These are phyloP conservation scores for Starmera dryadoides DNA, from an alignment of 805 yeast species.

Conservation along the genomic window DNA sequence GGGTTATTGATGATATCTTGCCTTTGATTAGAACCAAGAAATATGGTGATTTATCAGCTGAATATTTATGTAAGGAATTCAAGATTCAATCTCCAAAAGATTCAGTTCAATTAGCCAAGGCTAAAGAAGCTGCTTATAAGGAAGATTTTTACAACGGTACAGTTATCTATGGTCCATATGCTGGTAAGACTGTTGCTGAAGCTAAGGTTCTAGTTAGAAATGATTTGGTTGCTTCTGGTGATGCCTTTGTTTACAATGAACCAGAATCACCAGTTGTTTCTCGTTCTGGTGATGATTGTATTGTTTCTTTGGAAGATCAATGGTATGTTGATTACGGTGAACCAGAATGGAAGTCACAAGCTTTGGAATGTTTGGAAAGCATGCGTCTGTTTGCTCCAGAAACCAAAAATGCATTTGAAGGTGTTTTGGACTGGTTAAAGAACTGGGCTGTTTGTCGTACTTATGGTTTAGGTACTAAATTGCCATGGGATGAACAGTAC, in stretches of 20 bases:
- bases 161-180: conserved; percentile 72
- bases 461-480: conserved; percentile 88
- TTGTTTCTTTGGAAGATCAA: conserved; percentile 96
- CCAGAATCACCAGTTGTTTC: conserved; percentile 89
- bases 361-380: conserved; percentile 65
- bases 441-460: conserved; percentile 98
- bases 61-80: conserved; percentile 71
- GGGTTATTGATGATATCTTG: conserved; percentile 73
- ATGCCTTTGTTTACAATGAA: conserved; percentile 87
- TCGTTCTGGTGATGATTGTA: conserved; percentile 94
- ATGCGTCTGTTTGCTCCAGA: conserved; percentile 80
- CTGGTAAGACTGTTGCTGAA: conserved; percentile 82
- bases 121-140: conserved; percentile 92
- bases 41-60: conserved; percentile 87
- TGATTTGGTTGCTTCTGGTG: conserved; percentile 69
- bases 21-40: conserved; percentile 74
- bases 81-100: conserved; percentile 96
- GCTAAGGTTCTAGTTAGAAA: conserved; percentile 85
- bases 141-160: conserved; percentile 93
- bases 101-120: conserved; percentile 74
- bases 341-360: conserved; percentile 75
- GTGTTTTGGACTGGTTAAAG: conserved; percentile 91
- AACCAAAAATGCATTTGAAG: conserved; percentile 87
- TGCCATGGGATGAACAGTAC: conserved; percentile 95
- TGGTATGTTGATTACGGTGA: conserved; percentile 99